These are phyloP conservation scores for Truncatella angustata DNA, from an alignment of 2,329 filamentous ascomycete species.

Conservation along the genomic window DNA sequence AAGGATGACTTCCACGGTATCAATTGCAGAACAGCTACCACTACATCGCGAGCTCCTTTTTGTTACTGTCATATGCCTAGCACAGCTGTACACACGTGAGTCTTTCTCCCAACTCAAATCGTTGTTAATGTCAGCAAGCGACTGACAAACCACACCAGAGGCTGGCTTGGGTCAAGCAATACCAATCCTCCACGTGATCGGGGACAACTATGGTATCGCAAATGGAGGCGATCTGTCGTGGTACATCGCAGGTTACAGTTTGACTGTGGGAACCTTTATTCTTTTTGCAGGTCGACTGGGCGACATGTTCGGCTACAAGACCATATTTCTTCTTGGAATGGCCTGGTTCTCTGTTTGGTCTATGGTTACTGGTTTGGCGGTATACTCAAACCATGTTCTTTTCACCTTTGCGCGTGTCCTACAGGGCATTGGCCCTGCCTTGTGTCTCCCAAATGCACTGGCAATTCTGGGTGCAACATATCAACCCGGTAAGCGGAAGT, in stretches of 20 bases:
- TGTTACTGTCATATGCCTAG: conserved; percentile 31
- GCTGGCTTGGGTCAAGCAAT: conserved; percentile 37
- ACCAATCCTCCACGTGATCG: conserved; percentile 42
- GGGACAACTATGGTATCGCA: conserved; percentile 35
- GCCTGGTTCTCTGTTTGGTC: conserved; percentile 40
- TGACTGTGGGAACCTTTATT: conserved; percentile 45
- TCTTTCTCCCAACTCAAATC: not conserved
- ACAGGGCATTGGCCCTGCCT: conserved; percentile 53
- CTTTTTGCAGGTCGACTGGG: conserved; percentile 44
- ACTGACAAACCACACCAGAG: conserved; percentile 27
- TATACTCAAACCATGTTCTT: conserved; percentile 26
- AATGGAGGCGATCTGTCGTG: conserved; percentile 38
- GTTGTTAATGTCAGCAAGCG: not conserved
- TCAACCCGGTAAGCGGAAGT: conserved; percentile 31
- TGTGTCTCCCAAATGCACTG: conserved; percentile 55
- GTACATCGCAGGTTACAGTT: conserved; percentile 44
- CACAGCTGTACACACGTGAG: conserved; percentile 23
- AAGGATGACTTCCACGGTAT: conserved; percentile 3
- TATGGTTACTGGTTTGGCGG: conserved; percentile 35
- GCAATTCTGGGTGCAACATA: conserved; percentile 55
- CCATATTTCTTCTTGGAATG: conserved; percentile 40
- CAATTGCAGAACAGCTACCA: conserved; percentile 11
- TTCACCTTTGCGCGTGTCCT: conserved; percentile 48
- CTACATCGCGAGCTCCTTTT: conserved; percentile 26
- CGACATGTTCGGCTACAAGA: conserved; percentile 45